Evolutionary conservation across 495 filamentous ascomycete species (phyloP).

Genomic region (Xylaria sp.): DNA sequence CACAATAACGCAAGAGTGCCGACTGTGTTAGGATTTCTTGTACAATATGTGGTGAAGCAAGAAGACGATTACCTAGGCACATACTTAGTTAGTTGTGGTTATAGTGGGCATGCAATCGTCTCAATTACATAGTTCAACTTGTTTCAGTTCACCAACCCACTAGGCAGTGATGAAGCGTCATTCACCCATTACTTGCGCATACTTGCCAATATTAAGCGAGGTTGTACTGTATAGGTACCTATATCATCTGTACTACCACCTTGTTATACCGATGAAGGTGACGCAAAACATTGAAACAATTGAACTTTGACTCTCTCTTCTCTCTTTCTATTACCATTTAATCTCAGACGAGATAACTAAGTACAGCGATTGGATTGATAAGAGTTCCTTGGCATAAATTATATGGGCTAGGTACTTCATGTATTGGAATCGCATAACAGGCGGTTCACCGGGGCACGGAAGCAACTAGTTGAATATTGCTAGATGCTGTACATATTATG

Average conservation of each 20-base stretch:
- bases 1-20: not conserved
- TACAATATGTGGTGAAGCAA: constrained; percentile 9
- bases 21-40: not conserved
- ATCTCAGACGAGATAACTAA: not conserved
- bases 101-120: not conserved
- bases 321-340: not conserved
- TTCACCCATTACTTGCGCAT: not conserved
- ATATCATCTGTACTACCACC: not conserved
- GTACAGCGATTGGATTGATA: not conserved
- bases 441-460: not conserved
- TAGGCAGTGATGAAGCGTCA: not conserved
- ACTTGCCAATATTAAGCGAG: constrained; percentile 19
- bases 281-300: not conserved
- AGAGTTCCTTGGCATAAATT: not conserved
- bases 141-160: constrained; percentile 14
- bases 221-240: constrained; percentile 11
- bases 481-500: not conserved
- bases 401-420: not conserved
- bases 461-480: not conserved
- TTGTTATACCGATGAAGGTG: not conserved
- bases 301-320: not conserved
- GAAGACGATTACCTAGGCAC: not conserved
- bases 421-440: not conserved
- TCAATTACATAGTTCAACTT: not conserved
- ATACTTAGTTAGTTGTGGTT: too few relatives aligned